Conservation (phyloP, 768 basidiomycete species). For the Lactarius tabidus region DNA sequence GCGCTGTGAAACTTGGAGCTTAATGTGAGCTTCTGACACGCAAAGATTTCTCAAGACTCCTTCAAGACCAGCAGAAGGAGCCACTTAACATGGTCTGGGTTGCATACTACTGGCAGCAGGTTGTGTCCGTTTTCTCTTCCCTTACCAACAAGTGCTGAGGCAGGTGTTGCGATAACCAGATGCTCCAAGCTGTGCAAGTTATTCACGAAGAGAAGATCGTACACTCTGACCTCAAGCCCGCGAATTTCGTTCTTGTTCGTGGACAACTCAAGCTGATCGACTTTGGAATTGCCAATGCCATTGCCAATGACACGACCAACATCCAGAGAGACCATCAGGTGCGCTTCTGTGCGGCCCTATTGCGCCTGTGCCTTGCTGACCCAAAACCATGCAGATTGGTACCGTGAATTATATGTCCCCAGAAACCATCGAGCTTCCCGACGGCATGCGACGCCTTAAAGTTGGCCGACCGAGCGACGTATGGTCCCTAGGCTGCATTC, state of each 20-base stretch:
- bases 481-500: constrained; percentile 96
- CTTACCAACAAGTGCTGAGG: not conserved
- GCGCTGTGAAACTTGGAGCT: not conserved
- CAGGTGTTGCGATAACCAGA: constrained; percentile 46
- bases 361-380: not conserved
- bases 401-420: constrained; percentile 99
- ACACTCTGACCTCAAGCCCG: constrained; percentile 96
- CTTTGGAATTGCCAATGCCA: constrained; percentile 99
- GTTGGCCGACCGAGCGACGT: constrained; percentile 95
- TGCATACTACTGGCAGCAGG: constrained; percentile 96
- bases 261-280: constrained; percentile 97
- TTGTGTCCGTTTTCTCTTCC: constrained; percentile 32
- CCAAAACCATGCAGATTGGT: constrained; percentile 58
- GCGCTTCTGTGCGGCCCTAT: constrained; percentile 14
- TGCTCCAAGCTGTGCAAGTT: constrained; percentile 97
- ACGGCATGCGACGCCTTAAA: constrained; percentile 85
- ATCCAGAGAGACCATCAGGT: constrained; percentile 96
- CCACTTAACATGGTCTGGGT: constrained; percentile 91
- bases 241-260: constrained; percentile 95
- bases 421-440: constrained; percentile 87
- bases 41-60: constrained; percentile 70
- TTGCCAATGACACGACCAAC: constrained; percentile 97
- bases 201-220: constrained; percentile 99
- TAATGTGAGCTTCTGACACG: constrained; percentile 4
- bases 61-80: constrained; percentile 82